These are phyloP conservation scores for Anaeramoeba flamelloides DNA, from an alignment of 78 protist species.

Conservation along the genomic window DNA sequence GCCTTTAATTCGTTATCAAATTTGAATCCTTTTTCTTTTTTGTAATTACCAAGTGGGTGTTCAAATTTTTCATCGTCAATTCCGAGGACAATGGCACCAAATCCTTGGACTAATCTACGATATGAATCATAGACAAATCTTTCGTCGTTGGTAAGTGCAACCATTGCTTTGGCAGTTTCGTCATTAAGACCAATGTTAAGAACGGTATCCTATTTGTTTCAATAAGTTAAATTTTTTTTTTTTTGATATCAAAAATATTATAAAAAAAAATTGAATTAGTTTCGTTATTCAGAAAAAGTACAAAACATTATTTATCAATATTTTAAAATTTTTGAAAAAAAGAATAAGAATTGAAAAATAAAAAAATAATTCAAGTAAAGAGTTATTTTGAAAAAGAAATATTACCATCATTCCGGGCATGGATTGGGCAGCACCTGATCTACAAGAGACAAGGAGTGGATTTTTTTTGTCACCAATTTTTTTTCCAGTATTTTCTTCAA, in stretches of 20 bases:
- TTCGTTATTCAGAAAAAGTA: too few relatives aligned
- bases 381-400: too few relatives aligned
- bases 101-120: conserved; percentile 56
- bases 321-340: too few relatives aligned
- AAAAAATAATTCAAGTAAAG: too few relatives aligned
- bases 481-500: conserved; percentile 30
- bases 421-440: conserved; percentile 47
- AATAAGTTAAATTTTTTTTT: too few relatives aligned
- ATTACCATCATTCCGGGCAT: too few relatives aligned
- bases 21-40: background rate
- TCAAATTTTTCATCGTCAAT: conserved; percentile 26
- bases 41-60: conserved; percentile 18
- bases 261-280: too few relatives aligned
- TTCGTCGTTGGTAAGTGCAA: conserved; percentile 16
- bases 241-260: too few relatives aligned
- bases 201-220: conserved; percentile 72
- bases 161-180: conserved; percentile 14
- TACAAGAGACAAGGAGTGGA: conserved; percentile 53
- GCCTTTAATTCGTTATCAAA: conserved; percentile 33
- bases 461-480: conserved; percentile 30
- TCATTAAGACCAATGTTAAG: conserved; percentile 58
- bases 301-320: too few relatives aligned
- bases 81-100: conserved; percentile 38
- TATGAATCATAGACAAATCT: conserved; percentile 52
- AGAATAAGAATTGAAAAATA: too few relatives aligned